These are phyloP conservation scores for Naganishia onofrii DNA, from an alignment of 768 basidiomycete species.

Conservation along the genomic window DNA sequence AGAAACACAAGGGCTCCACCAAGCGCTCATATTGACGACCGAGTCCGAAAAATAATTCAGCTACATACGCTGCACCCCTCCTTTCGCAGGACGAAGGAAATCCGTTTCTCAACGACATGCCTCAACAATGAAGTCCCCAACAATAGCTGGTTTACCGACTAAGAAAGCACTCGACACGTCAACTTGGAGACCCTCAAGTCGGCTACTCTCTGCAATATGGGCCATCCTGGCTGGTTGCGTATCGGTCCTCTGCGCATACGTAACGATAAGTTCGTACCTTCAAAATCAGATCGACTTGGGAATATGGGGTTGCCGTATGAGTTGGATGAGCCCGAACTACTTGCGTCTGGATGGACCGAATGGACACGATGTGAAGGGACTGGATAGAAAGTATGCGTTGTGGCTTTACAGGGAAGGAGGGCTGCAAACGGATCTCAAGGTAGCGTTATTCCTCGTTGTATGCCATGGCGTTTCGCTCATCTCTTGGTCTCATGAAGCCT, in stretches of 20 bases:
- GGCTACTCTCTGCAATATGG: constrained; percentile 3
- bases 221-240: not conserved
- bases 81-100: not conserved
- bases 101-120: not conserved
- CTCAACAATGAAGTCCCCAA: not conserved
- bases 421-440: constrained; percentile 67
- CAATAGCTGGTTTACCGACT: not conserved
- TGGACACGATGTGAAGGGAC: constrained; percentile 62
- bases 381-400: constrained; percentile 74
- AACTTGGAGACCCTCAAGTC: not conserved
- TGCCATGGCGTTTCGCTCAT: not conserved
- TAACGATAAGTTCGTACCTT: constrained; percentile 16
- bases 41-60: not conserved
- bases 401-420: constrained; percentile 86
- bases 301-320: constrained; percentile 70
- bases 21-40: not conserved
- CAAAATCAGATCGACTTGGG: constrained; percentile 18
- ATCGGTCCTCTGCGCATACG: not conserved
- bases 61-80: not conserved
- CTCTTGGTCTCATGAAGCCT: constrained; percentile 35
- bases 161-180: not conserved
- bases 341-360: constrained; percentile 68
- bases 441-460: constrained; percentile 42
- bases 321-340: constrained; percentile 92
- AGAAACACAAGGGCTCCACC: not conserved